A percentile compares a stretch with the other conserved stretches of the same genome.
phyloP scores from a whole-genome alignment of 116 monocot species.

The Phalaenopsis hybrid region DNA sequence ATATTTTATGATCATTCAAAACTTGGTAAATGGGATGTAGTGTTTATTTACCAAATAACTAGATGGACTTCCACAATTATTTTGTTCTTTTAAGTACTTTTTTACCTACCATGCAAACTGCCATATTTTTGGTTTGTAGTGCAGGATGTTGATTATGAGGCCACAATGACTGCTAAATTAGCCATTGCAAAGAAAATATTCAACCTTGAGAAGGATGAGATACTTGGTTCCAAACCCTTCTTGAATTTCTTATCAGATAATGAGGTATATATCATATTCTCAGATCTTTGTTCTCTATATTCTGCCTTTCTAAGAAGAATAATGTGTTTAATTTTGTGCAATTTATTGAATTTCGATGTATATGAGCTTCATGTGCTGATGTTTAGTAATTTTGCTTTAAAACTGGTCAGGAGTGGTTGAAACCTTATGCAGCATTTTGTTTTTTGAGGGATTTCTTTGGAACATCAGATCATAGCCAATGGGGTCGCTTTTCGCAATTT shows the following conservation, averaged over 20 bases:
- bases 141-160: conserved; percentile 92
- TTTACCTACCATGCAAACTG: not conserved
- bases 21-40: not conserved
- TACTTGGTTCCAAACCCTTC: conserved; percentile 66
- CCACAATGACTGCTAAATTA: conserved; percentile 68
- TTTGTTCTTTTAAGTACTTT: not conserved
- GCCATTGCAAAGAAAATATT: conserved; percentile 86
- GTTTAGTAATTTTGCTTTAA: not conserved
- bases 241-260: conserved; percentile 69
- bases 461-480: conserved; percentile 90
- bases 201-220: conserved; percentile 52
- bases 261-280: conserved; percentile 40
- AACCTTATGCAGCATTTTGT: conserved; percentile 89
- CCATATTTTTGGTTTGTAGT: conserved; percentile 2
- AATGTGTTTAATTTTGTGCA: not conserved
- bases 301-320: not conserved
- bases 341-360: not conserved
- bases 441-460: conserved; percentile 88
- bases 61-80: not conserved
- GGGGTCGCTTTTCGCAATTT: conserved; percentile 76
- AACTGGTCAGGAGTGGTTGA: conserved; percentile 69
- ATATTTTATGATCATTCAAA: not conserved
- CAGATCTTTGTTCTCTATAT: not conserved
- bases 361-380: not conserved
- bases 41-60: not conserved